Percentiles rank a stretch among this genome's conserved stretches.
Evolutionary conservation across 1,284 basidiomycete species (phyloP).

Genomic region (Ganoderma lingzhi): DNA sequence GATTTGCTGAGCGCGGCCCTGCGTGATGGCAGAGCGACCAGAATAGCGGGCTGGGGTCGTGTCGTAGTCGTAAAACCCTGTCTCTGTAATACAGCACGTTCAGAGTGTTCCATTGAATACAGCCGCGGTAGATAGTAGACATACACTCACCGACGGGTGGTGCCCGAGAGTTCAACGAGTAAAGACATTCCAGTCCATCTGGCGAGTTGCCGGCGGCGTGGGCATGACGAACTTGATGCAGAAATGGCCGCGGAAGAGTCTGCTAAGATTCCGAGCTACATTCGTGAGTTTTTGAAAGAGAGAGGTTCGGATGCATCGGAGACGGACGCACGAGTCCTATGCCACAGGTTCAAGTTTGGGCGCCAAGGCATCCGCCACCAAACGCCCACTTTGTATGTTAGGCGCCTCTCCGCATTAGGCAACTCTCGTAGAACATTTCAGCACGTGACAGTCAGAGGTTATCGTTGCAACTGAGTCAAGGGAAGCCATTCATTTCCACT

Average conservation of each 20-base stretch:
- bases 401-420: background rate
- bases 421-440: conserved; percentile 3
- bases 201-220: background rate
- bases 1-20: no score
- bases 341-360: background rate
- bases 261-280: background rate
- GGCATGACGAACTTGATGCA: background rate
- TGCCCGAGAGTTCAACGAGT: background rate
- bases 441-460: background rate
- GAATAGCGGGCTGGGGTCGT: background rate
- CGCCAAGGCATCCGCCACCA: background rate
- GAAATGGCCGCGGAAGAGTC: background rate
- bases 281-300: background rate
- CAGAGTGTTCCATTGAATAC: background rate
- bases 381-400: background rate
- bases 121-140: conserved; percentile 2
- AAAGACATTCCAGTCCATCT: background rate
- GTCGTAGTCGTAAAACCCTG: no score
- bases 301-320: background rate
- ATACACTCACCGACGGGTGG: background rate
- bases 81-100: background rate
- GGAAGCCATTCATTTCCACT: background rate
- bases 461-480: background rate
- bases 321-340: background rate
- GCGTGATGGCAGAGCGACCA: background rate